Percentiles rank a stretch among this genome's conserved stretches.
Evolutionary conservation across 768 basidiomycete genomes (phyloP).

Genomic region (Calvatia gigantea): DNA sequence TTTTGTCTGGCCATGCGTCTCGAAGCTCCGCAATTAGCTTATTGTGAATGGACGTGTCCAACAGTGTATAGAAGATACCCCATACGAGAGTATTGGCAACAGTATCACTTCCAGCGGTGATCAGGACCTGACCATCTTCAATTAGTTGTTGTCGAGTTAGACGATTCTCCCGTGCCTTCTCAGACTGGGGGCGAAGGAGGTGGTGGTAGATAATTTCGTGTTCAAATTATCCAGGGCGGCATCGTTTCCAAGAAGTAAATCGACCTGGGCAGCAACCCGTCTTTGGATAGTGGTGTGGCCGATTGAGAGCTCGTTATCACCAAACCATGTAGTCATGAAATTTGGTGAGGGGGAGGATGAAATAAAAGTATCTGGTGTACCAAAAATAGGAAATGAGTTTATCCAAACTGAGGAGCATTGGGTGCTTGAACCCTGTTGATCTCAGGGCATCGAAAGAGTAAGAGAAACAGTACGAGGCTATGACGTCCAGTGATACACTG

Average conservation of each 20-base stretch:
- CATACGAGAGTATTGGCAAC: constrained; percentile 36
- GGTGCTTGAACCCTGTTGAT: constrained; percentile 22
- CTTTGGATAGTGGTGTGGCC: too few species aligned
- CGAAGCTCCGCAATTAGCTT: constrained; percentile 24
- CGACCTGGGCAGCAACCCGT: constrained; percentile 22
- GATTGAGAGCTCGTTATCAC: too few species aligned
- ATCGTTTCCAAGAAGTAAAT: constrained; percentile 23
- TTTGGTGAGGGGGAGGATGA: constrained; percentile 14
- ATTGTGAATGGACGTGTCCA: constrained; percentile 23
- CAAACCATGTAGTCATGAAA: too few species aligned
- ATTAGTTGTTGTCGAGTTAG: neutral
- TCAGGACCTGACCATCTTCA: neutral
- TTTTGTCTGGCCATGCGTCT: constrained; percentile 35
- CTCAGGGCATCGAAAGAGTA: constrained; percentile 22
- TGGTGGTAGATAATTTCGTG: constrained; percentile 35
- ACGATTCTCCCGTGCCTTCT: too few species aligned
- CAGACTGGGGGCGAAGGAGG: constrained; percentile 14
- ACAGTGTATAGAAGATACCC: constrained; percentile 32
- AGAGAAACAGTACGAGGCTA: constrained; percentile 29
- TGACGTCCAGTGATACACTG: constrained; percentile 26
- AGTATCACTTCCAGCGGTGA: constrained; percentile 40
- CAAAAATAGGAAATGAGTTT: constrained; percentile 10
- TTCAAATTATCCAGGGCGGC: constrained; percentile 20
- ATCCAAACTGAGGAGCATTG: constrained; percentile 21
- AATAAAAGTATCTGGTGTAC: constrained; percentile 21